Conservation (phyloP, 2,329 filamentous ascomycete species). For the Hymenoscyphus infarciens region DNA sequence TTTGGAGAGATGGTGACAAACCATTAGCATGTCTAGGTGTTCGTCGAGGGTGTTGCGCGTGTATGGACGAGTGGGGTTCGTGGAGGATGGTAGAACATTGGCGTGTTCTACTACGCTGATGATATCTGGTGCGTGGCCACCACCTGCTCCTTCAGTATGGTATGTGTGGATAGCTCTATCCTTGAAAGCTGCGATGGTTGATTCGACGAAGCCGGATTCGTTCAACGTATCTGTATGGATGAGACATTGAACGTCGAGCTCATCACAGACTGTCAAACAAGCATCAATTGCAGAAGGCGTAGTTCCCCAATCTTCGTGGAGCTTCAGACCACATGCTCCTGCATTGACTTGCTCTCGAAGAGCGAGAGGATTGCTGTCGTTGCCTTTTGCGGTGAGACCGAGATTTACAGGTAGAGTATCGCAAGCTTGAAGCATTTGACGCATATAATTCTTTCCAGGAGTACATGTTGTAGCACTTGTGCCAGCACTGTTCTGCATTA, state of each 20-base stretch:
- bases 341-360: conserved; percentile 78
- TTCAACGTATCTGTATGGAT: conserved; percentile 97
- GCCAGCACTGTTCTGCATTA: conserved; percentile 57
- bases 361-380: conserved; percentile 68
- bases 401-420: conserved; percentile 81
- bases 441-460: conserved; percentile 76
- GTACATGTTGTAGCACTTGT: conserved; percentile 93
- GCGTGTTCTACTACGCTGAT: conserved; percentile 86
- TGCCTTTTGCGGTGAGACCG: conserved; percentile 91
- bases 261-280: conserved; percentile 81
- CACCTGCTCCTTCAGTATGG: conserved; percentile 92
- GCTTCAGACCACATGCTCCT: conserved; percentile 84
- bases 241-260: conserved; percentile 86
- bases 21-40: conserved; percentile 97
- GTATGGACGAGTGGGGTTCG: conserved; percentile 88
- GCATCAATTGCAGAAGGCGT: conserved; percentile 89
- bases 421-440: conserved; percentile 84
- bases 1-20: conserved; percentile 89
- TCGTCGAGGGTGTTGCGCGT: conserved; percentile 92
- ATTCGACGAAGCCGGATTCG: conserved; percentile 95
- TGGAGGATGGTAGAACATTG: conserved; percentile 86
- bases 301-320: conserved; percentile 94
- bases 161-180: conserved; percentile 91
- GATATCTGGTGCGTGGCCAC: conserved; percentile 93
- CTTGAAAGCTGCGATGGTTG: conserved; percentile 82